These are phyloP conservation scores for Globisporangium mamillatum DNA, from an alignment of 352 stramenopile genomes.

Conservation along the genomic window DNA sequence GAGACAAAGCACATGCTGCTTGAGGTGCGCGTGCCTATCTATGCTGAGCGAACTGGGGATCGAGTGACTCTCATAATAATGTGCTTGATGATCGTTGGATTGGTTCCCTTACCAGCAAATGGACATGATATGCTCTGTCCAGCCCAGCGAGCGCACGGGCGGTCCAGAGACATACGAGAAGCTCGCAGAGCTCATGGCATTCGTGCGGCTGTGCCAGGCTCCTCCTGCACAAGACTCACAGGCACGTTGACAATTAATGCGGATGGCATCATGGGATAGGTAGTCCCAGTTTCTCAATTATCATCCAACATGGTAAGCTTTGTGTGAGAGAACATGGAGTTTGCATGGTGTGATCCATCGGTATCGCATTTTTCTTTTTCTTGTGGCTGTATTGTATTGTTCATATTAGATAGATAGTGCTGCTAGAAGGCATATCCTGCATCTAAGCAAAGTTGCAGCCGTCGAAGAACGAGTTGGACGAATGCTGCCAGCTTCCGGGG, in stretches of 20 bases:
- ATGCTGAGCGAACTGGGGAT: too few species aligned
- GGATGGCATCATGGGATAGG: neutral
- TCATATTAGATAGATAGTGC: constrained; percentile 1
- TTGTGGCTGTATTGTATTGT: neutral
- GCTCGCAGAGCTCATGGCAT: constrained; percentile 44
- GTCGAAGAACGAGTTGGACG: constrained; percentile 29
- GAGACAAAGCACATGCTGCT: constrained; percentile 56
- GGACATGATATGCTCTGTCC: constrained; percentile 45
- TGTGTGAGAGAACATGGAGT: neutral
- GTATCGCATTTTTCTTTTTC: neutral
- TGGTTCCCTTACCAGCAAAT: constrained; percentile 26
- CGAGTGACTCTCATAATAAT: too few species aligned
- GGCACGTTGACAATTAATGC: neutral
- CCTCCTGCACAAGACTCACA: neutral
- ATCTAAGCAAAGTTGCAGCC: constrained; percentile 10
- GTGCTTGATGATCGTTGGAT: too few species aligned
- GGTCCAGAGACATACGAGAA: constrained; percentile 57
- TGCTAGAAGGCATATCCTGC: neutral
- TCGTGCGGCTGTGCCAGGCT: constrained; percentile 17
- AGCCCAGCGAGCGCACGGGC: constrained; percentile 43
- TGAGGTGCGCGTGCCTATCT: constrained; percentile 23
- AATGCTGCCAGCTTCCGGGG: neutral
- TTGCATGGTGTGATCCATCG: neutral
- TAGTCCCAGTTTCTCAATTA: neutral
- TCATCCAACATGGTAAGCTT: neutral